These are phyloP conservation scores for Chiua virens DNA, from an alignment of 768 basidiomycete species.

Conservation along the genomic window DNA sequence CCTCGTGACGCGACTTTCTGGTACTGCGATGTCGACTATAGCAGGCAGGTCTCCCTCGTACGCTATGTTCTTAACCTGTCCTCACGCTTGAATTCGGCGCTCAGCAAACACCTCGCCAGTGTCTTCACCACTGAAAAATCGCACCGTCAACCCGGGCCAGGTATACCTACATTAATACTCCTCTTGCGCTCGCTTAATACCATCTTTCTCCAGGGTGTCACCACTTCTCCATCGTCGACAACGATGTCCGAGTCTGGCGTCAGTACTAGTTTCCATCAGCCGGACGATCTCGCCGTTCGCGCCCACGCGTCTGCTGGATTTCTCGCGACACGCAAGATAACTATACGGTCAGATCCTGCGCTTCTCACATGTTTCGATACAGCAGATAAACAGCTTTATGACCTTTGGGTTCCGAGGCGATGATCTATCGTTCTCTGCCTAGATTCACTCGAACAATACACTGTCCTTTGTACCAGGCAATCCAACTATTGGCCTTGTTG, in stretches of 20 bases:
- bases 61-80: background rate
- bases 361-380: slow-evolving; percentile 75
- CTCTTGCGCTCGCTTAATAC: background rate
- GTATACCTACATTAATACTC: slow-evolving; percentile 8
- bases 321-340: slow-evolving; percentile 36
- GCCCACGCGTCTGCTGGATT: slow-evolving; percentile 20
- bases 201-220: slow-evolving; percentile 11
- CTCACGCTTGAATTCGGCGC: background rate
- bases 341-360: slow-evolving; percentile 64
- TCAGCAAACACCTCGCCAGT: slow-evolving; percentile 2
- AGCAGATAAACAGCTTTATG: slow-evolving; percentile 73
- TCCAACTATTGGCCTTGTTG: too few species aligned
- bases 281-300: slow-evolving; percentile 19
- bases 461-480: too few species aligned
- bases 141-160: slow-evolving; percentile 8
- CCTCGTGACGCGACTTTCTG: slow-evolving; percentile 21
- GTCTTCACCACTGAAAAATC: slow-evolving; percentile 19
- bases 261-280: slow-evolving; percentile 20
- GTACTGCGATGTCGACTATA: slow-evolving; percentile 9
- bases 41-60: slow-evolving; percentile 8
- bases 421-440: slow-evolving; percentile 8
- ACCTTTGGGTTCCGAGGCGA: slow-evolving; percentile 63
- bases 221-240: slow-evolving; percentile 29
- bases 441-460: too few species aligned
- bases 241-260: slow-evolving; percentile 31